phyloP scores from a whole-genome alignment of 2,329 filamentous ascomycete genomes.

The Coniochaeta ligniaria region DNA sequence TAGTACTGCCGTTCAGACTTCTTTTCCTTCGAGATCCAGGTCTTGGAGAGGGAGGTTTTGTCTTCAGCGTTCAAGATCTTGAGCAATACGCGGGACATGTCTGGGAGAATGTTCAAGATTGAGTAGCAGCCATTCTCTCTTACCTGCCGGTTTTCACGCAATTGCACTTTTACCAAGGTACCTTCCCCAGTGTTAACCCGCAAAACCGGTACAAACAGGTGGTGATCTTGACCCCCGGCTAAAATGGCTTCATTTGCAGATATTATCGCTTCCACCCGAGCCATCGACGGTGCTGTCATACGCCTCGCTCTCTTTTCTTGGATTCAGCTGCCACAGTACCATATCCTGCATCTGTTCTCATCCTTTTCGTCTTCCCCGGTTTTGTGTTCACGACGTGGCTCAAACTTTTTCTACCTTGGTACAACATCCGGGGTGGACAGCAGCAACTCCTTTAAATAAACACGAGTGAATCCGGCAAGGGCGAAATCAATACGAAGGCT shows the following conservation, averaged over 20 bases:
- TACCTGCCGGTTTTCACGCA: not conserved
- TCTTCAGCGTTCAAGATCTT: too few species aligned
- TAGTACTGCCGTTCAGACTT: too few species aligned
- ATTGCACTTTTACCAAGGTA: not conserved
- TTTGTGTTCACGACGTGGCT: not conserved
- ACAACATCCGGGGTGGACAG: not conserved
- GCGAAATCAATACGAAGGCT: not conserved
- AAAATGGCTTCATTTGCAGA: conserved; percentile 16
- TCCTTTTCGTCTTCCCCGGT: conserved; percentile 10
- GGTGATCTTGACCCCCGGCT: conserved; percentile 9
- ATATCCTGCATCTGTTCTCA: not conserved
- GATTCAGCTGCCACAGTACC: conserved; percentile 5
- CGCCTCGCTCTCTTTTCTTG: not conserved
- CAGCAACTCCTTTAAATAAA: not conserved
- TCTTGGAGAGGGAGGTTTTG: too few species aligned
- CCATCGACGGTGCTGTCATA: not conserved
- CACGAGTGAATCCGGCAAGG: not conserved
- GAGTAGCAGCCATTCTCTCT: not conserved
- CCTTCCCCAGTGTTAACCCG: not conserved
- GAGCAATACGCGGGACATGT: too few species aligned
- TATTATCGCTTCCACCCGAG: conserved; percentile 8
- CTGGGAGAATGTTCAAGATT: too few species aligned
- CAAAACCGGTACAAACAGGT: conserved; percentile 5
- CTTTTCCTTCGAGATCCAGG: too few species aligned
- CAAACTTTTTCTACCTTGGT: not conserved